Evolutionary conservation across 768 basidiomycete species (phyloP).

Genomic region (Tylopilus subfusipes): DNA sequence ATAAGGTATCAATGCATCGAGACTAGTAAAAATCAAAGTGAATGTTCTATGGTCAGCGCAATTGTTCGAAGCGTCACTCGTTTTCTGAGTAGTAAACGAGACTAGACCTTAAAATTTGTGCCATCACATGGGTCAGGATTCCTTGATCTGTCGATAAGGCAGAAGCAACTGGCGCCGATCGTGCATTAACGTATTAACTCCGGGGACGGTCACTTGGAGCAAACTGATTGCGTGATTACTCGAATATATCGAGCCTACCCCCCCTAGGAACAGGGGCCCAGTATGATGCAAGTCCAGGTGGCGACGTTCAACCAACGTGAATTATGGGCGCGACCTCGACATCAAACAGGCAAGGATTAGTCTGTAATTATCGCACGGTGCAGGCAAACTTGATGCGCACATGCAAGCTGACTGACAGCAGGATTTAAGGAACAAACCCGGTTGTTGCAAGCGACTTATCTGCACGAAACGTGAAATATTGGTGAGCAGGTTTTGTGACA

Average conservation of each 20-base stretch:
- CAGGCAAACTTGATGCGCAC: not conserved
- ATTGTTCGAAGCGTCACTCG: too few species aligned
- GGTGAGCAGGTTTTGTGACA: conserved; percentile 15
- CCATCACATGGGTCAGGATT: too few species aligned
- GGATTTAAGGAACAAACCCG: not conserved
- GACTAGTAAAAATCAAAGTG: too few species aligned
- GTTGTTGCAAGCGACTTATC: not conserved
- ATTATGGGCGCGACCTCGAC: not conserved
- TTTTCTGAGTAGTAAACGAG: too few species aligned
- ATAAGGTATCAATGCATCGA: too few species aligned
- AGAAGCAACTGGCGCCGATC: not conserved
- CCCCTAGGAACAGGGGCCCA: not conserved
- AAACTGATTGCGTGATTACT: not conserved
- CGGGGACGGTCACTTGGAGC: not conserved
- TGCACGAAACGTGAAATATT: not conserved
- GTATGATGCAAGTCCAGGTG: not conserved
- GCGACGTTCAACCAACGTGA: not conserved
- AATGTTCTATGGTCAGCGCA: too few species aligned
- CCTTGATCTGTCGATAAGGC: not conserved
- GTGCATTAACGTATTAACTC: not conserved
- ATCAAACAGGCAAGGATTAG: not conserved
- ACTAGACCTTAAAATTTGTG: too few species aligned
- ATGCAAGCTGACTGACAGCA: not conserved
- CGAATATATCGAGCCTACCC: not conserved
- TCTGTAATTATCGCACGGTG: not conserved